Base-by-base conservation (phyloP, 2,329 filamentous ascomycete genomes). In the Sporothrix sp. region DNA sequence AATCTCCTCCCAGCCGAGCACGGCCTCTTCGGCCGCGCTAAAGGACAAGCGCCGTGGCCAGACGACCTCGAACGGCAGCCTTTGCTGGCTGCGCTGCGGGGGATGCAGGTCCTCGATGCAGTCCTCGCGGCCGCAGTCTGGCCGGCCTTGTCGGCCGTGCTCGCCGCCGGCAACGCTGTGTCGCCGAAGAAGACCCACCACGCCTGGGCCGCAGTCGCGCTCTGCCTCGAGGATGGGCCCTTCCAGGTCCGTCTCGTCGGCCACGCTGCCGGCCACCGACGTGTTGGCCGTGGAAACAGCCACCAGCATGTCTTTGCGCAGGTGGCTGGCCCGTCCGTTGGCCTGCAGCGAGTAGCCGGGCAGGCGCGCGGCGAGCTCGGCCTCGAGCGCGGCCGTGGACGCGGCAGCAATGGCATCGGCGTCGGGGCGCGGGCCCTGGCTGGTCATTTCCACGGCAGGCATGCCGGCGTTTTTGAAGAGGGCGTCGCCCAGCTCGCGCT, bases 11-110 rank as follows among this genome's bases (percentile, higher is more conserved):
- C 85, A 89, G 14, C 68, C 71, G 1, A 89, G 67, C 7, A 90
- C 68, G n/a, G 81, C 84, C 54, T 88, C 83, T 65, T 87, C 84
- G 1, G 83, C 85, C 39, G 83, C 75, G 52, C 82, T 81, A 63
- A 90, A 90, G 4, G 85, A 89, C 56, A 90, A 72, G 38, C 84
- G 78, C 2, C 85, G 79, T 1, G 84, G 79, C 77, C 82, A 87
- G 52, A 77, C 66, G 7, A 49, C 33, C 13, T 37, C 52, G 11
- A 46, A 33, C 5, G 52, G 50, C 14, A 42, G 25, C 23, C 25
- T 5, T 5, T 28, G 25, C 25, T 28, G n/a, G n/a, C n/a, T n/a
- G n/a, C n/a, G n/a, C n/a, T n/a, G n/a, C n/a, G n/a, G n/a, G n/a
- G n/a, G n/a, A n/a, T n/a, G n/a, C n/a, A n/a, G n/a, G n/a, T n/a